Conservation (phyloP, 2,329 filamentous ascomycete species). For the Diatrype stigma region DNA sequence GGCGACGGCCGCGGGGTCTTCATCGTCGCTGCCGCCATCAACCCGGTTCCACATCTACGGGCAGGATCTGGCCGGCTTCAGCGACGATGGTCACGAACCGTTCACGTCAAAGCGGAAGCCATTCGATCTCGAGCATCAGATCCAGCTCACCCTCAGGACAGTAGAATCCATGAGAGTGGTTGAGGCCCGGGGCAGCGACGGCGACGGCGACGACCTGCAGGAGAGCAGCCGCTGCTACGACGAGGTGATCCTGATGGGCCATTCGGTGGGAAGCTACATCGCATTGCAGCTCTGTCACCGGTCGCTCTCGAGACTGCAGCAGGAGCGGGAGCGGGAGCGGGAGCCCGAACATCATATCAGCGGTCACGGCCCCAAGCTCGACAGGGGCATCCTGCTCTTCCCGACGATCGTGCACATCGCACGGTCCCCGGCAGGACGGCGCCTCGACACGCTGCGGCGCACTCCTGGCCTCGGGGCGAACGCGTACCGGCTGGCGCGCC, state of each 20-base stretch:
- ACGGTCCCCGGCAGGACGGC: constrained; percentile 54
- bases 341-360: constrained; percentile 17
- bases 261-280: constrained; percentile 72
- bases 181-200: constrained; percentile 15
- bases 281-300: constrained; percentile 62
- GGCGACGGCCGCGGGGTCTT: no score
- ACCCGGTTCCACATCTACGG: constrained; percentile 52
- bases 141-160: constrained; percentile 38
- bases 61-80: constrained; percentile 55
- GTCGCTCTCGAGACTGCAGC: constrained; percentile 34
- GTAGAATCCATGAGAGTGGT: constrained; percentile 29
- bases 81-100: constrained; percentile 46
- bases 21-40: constrained; percentile 11
- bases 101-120: constrained; percentile 40
- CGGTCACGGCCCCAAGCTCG: constrained; percentile 37
- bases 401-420: constrained; percentile 72
- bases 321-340: background rate
- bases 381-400: constrained; percentile 62
- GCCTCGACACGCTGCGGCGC: constrained; percentile 40
- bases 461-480: constrained; percentile 38
- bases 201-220: no score
- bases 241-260: constrained; percentile 63
- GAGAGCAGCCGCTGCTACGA: constrained; percentile 37
- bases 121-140: constrained; percentile 50
- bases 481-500: constrained; percentile 37